These are phyloP conservation scores for Rugonectria rugulosa DNA, from an alignment of 2,329 filamentous ascomycete genomes.

Conservation along the genomic window DNA sequence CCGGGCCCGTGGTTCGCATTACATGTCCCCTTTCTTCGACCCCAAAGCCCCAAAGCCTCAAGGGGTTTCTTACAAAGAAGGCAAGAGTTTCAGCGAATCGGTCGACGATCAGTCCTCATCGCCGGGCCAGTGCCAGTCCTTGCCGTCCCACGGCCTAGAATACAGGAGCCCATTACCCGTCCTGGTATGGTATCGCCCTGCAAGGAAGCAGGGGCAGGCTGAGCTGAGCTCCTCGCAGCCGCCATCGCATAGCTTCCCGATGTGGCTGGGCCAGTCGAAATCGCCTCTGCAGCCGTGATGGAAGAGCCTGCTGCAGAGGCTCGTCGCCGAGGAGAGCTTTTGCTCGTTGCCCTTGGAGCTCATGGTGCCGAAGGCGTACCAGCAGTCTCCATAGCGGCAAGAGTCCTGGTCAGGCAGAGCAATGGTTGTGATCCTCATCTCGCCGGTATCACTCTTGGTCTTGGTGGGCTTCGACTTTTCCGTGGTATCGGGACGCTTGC, in stretches of 20 bases:
- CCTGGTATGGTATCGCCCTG: background rate
- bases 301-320: constrained; percentile 20
- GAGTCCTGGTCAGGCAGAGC: constrained; percentile 1
- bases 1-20: background rate
- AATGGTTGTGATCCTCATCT: constrained; percentile 7
- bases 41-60: background rate
- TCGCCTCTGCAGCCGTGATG: constrained; percentile 1
- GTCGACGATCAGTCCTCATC: background rate
- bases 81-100: background rate
- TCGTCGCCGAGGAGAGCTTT: background rate
- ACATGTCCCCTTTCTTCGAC: background rate
- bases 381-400: constrained; percentile 25
- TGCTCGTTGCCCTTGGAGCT: background rate
- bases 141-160: background rate
- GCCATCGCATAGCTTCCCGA: background rate
- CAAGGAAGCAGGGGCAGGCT: background rate
- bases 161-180: constrained; percentile 1
- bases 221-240: constrained; percentile 3
- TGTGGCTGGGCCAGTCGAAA: background rate
- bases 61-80: background rate
- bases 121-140: background rate
- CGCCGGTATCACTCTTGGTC: background rate
- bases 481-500: background rate
- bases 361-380: constrained; percentile 17
- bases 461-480: background rate